Conservation (phyloP, 2,329 filamentous ascomycete species). For the Xylaria polymorpha region DNA sequence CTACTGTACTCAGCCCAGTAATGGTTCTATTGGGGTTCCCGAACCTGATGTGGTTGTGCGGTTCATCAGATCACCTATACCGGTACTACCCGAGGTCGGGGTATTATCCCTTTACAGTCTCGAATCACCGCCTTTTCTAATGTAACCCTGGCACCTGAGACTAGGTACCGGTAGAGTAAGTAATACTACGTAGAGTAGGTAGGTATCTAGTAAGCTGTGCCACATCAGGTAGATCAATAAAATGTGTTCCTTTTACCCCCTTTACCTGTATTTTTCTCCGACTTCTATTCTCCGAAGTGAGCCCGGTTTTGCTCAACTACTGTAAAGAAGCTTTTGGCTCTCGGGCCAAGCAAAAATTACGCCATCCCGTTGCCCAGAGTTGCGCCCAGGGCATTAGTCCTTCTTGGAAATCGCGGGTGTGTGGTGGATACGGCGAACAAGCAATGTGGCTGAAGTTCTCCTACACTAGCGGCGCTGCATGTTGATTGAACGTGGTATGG, state of each 20-base stretch:
- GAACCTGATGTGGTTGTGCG: neutral
- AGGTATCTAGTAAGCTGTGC: slow-evolving; percentile 21
- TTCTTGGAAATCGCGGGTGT: slow-evolving; percentile 1
- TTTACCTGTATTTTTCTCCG: neutral
- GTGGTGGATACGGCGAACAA: neutral
- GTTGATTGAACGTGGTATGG: neutral
- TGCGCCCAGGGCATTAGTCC: neutral
- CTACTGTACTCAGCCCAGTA: slow-evolving; percentile 3
- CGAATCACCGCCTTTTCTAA: slow-evolving; percentile 3
- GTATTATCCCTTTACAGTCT: neutral
- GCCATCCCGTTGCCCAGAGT: slow-evolving; percentile 23
- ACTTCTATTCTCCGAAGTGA: neutral
- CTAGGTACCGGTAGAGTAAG: neutral
- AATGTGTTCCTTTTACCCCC: neutral
- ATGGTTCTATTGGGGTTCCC: neutral
- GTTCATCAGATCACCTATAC: slow-evolving; percentile 12
- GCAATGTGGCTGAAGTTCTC: slow-evolving; percentile 1
- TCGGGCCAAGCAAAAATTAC: slow-evolving; percentile 13
- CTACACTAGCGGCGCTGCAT: neutral
- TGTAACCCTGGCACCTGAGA: neutral
- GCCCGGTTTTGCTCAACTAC: neutral
- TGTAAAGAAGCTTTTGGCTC: neutral
- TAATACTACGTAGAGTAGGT: neutral
- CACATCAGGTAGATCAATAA: neutral
- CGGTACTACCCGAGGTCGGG: neutral